A percentile compares a stretch with the other conserved stretches of the same genome.
These are phyloP conservation scores for Bassia scoparia DNA, from an alignment of 148 eudicot species.

Conservation along the genomic window DNA sequence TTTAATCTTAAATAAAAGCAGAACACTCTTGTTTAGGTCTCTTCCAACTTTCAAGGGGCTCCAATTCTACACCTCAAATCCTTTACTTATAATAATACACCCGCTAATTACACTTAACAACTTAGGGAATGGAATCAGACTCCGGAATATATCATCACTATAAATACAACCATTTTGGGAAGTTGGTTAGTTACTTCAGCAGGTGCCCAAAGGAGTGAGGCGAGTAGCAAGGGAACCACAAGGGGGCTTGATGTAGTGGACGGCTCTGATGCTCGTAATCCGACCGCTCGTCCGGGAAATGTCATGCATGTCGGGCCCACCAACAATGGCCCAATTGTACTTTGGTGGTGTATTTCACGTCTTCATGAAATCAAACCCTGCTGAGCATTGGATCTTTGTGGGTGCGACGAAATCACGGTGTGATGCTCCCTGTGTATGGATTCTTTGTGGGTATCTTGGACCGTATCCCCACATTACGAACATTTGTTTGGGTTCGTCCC, in stretches of 20 bases:
- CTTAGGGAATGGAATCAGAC: not conserved
- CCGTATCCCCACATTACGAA: conserved; percentile 91
- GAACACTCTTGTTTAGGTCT: conserved; percentile 26
- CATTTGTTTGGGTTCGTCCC: conserved; percentile 79
- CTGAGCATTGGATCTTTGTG: conserved; percentile 63
- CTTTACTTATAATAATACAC: not conserved
- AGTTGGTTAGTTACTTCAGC: conserved; percentile 17
- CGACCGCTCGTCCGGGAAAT: conserved; percentile 59
- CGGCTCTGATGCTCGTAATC: conserved; percentile 82
- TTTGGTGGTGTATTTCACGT: conserved; percentile 67
- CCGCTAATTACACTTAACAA: conserved; percentile 31
- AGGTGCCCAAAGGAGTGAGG: conserved; percentile 86
- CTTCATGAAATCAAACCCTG: conserved; percentile 54
- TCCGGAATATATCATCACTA: too few relatives aligned
- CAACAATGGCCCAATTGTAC: conserved; percentile 66
- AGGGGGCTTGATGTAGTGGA: conserved; percentile 78
- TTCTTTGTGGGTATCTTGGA: conserved; percentile 57
- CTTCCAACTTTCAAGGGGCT: conserved; percentile 34
- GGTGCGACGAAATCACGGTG: conserved; percentile 54
- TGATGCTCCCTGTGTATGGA: conserved; percentile 83
- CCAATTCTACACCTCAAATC: conserved; percentile 21
- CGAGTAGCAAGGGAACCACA: conserved; percentile 70
- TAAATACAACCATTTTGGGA: conserved; percentile 12
- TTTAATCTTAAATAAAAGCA: conserved; percentile 5
- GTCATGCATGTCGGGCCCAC: conserved; percentile 70